phyloP scores from a whole-genome alignment of 805 yeast genomes.

The Candida awuae region DNA sequence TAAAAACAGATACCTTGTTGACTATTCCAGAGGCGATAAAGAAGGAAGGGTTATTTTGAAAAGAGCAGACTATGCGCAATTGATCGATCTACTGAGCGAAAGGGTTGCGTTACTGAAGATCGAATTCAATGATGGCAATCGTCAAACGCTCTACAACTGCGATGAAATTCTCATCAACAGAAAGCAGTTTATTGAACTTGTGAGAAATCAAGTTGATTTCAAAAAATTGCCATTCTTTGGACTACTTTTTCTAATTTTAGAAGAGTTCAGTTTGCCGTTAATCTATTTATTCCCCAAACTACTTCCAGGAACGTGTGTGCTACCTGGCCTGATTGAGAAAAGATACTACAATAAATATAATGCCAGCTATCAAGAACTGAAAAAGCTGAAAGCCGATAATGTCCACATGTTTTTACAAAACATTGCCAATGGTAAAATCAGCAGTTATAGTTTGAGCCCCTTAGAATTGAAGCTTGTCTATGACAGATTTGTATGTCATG shows the following conservation, averaged over 20 bases:
- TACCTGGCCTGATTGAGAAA: constrained; percentile 31
- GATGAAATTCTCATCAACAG: constrained; percentile 26
- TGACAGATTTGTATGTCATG: too few relatives aligned
- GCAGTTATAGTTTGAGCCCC: not conserved
- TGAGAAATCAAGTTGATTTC: constrained; percentile 44
- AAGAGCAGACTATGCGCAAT: constrained; percentile 10
- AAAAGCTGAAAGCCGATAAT: not conserved
- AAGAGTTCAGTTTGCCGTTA: constrained; percentile 49
- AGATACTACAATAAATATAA: constrained; percentile 1
- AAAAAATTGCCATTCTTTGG: constrained; percentile 53
- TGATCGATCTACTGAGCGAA: constrained; percentile 23
- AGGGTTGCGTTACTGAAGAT: constrained; percentile 19
- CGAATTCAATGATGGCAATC: constrained; percentile 13
- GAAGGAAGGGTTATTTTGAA: constrained; percentile 16
- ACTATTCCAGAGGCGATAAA: constrained; percentile 21
- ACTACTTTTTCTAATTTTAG: constrained; percentile 42
- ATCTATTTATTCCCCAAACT: constrained; percentile 46
- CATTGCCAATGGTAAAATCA: constrained; percentile 1
- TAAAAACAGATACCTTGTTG: constrained; percentile 23
- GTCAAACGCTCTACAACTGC: constrained; percentile 9
- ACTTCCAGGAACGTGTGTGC: constrained; percentile 54
- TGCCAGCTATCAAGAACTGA: not conserved
- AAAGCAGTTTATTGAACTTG: constrained; percentile 40
- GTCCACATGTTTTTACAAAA: not conserved
- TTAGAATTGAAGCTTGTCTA: too few relatives aligned